Evolutionary conservation across 352 stramenopile genomes (phyloP), one percentile per base, ranked within the genome.

Genomic region (Phytopythium helicoides): DNA sequence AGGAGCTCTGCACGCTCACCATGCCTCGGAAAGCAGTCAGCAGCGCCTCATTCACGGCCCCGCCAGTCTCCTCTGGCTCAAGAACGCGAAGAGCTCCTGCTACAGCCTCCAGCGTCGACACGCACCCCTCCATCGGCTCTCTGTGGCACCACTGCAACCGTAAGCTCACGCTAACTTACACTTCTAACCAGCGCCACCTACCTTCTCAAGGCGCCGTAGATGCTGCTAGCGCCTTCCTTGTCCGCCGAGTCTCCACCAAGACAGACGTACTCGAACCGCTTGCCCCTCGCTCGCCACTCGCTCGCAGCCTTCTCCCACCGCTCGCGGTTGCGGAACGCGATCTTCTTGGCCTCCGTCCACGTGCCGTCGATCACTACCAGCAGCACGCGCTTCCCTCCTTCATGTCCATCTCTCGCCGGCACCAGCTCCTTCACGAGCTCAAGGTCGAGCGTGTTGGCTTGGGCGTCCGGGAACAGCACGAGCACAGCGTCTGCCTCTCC

Each of bases 271-370:
- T 76, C 62, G 16, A 87, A 71, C 1, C 25, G 35, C 9, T 54
- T 56, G n/a, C 61, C 64, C 18, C 65, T 26, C 3, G 36, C 25
- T 6, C 58, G 59, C 49, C 62, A 73, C 15, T 58, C 37, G 14
- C 25, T 26, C 6, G 70, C 68, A 23, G 81, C 53, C 12, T 51
- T 36, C n/a, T 68, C 53, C 59, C 77, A 82, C 33, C 74, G 67
- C n/a, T 8, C 16, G 11, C 61, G 55, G 48, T 75, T 85, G 40
- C 72, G 58, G 54, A 76, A 68, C 31, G 83, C 68, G 28, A 92
- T 82, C 56, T 87, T 85, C 71, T 91, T 93, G 53, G 82, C 82
- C 47, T 93, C 76, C 14, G 73, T 85, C 82, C 82, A 93, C 44
- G 82, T 93, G 42, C 82, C 82, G 36, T 93, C 82, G 21, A 93